Evolutionary conservation across 768 basidiomycete genomes (phyloP).

Genomic region (Podaxis mareebaensis): DNA sequence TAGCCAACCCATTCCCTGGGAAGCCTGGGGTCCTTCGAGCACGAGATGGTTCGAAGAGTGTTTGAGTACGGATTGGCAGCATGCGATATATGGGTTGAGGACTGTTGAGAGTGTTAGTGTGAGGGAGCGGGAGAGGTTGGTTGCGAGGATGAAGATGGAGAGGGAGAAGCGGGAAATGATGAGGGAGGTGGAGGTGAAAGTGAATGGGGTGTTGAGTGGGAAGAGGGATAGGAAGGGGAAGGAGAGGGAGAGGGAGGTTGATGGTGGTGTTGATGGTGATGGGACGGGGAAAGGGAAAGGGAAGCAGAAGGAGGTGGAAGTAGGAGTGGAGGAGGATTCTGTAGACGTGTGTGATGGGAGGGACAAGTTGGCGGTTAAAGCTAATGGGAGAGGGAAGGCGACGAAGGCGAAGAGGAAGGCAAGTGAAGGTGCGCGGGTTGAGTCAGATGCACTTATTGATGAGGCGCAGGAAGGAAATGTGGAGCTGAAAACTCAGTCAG

Average conservation of each 20-base stretch:
- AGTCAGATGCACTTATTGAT: neutral
- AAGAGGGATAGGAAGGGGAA: slow-evolving; percentile 10
- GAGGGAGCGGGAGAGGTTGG: slow-evolving; percentile 17
- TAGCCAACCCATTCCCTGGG: slow-evolving; percentile 40
- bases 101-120: slow-evolving; percentile 45
- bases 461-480: no score
- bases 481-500: neutral
- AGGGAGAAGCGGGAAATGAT: slow-evolving; percentile 5
- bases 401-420: slow-evolving; percentile 12
- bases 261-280: neutral
- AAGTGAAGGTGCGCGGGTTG: neutral
- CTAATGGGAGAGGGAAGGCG: slow-evolving; percentile 10
- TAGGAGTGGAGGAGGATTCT: neutral
- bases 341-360: slow-evolving; percentile 3
- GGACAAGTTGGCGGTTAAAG: slow-evolving; percentile 6
- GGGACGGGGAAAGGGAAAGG: neutral
- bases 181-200: slow-evolving; percentile 9
- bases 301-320: neutral
- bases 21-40: slow-evolving; percentile 49
- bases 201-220: neutral
- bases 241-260: slow-evolving; percentile 1
- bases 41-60: slow-evolving; percentile 57
- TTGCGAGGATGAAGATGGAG: slow-evolving; percentile 12
- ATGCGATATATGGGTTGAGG: slow-evolving; percentile 51
- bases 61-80: slow-evolving; percentile 55